Base-by-base conservation (phyloP, 176 grass and related monocot species). In the Rhipidocladum racemiflorum region DNA sequence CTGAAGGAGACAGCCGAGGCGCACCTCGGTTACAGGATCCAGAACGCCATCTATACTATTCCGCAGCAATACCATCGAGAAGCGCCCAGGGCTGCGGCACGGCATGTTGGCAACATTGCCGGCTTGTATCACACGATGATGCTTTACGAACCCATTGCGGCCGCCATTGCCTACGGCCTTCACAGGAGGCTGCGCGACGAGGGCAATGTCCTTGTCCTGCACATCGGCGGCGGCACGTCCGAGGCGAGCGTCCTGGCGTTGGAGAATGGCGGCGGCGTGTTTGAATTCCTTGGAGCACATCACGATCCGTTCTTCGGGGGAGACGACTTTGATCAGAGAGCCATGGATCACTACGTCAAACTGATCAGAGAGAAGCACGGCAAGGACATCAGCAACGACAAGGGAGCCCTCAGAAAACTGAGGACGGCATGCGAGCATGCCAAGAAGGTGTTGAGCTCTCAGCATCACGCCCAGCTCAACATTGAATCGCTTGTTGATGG, bases 211-310 rank as follows among this genome's bases (percentile, higher is more conserved):
- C 21, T 83, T 0, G 70, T 83, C 7, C 81, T 83, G 32, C 70
- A 21, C 6, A 34, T 84, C 30, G 81, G 81, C n/a, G 81, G 81
- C 24, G 61, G 70, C 81, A 84, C 60, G 23, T 1, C 81, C 1
- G 34, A n/a, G 0, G 61, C 61, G 0, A 75, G 23, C 45, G 6
- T 75, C 0, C 0, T 66, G 1, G 38, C 32, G 21, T 23, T 17
- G 12, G 50, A 16, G 0, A 28, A 61, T 12, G 39, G n/a, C 27
- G n/a, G n/a, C n/a, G 30, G 30, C 30, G 40, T 30, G 0, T 59
- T 60, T 4, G 66, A 59, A 2, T 2, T 54, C 66, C 0, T 59
- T 1, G 67, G 17, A 20, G 1, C 36, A 0, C 4, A 7, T 1
- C 3, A 6, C 3, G 76, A 78, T 13, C 4, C 0, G 1, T 44